Evolutionary conservation across 371 early-diverging fungal species (phyloP).

Genomic region (Syncephalastrum racemosum): DNA sequence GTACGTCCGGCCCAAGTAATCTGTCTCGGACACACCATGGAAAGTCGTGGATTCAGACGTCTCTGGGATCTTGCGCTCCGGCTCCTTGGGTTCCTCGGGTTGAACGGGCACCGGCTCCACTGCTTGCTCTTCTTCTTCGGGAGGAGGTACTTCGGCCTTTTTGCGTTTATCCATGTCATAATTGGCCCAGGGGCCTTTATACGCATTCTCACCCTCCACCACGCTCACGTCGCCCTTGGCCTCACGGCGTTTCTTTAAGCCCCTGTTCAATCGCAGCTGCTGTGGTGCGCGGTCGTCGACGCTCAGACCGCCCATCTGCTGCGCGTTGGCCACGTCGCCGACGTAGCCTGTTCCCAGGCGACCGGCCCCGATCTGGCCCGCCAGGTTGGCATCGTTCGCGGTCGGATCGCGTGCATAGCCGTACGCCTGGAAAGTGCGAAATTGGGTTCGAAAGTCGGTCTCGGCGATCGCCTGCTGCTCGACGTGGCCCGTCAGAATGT

Average conservation of each 20-base stretch:
- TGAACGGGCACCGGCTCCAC: constrained; percentile 11
- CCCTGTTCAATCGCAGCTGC: constrained; percentile 47
- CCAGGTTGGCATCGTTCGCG: constrained; percentile 35
- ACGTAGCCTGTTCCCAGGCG: constrained; percentile 66
- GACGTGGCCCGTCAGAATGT: constrained; percentile 78
- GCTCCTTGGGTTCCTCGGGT: constrained; percentile 23
- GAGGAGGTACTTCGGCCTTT: constrained; percentile 19
- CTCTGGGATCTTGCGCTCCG: constrained; percentile 4
- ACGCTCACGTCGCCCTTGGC: constrained; percentile 76
- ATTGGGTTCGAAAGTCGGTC: constrained; percentile 74
- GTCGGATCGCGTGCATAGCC: constrained; percentile 89
- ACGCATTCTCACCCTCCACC: constrained; percentile 79
- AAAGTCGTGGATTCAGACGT: constrained; percentile 67
- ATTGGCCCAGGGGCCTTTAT: constrained; percentile 95
- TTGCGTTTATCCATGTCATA: constrained; percentile 81
- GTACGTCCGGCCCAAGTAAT: constrained; percentile 93
- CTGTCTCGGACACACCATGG: constrained; percentile 76
- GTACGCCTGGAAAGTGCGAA: constrained; percentile 76
- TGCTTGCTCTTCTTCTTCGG: constrained; percentile 5
- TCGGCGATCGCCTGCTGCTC: constrained; percentile 81
- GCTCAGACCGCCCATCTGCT: constrained; percentile 46
- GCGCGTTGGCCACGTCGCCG: constrained; percentile 64
- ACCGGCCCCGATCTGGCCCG: constrained; percentile 57
- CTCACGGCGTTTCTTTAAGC: constrained; percentile 64
- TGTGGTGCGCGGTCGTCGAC: constrained; percentile 57